Base-by-base conservation (phyloP, 2,329 filamentous ascomycete genomes). In the Fusarium cicatricum region DNA sequence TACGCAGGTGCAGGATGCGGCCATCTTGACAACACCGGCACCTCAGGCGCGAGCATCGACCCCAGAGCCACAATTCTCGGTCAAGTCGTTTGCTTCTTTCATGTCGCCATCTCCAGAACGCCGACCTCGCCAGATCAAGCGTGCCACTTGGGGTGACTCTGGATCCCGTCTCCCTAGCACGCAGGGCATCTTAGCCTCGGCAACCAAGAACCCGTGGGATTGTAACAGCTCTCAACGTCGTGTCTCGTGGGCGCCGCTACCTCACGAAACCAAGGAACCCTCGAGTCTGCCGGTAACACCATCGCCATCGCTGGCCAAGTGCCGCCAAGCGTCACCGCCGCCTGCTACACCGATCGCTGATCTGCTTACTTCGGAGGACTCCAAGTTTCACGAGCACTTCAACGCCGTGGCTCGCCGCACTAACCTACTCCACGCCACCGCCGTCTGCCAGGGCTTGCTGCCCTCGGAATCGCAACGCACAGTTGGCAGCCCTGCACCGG, bases 1-100 rank as follows among this genome's bases (percentile, higher is more conserved):
- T 11, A 37, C 41, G n/a, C 38, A 39, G 40, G 16, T 49, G 16
- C 60, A 58, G 21, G 55, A 55, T 26, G n/a, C 23, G 11, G 23
- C 29, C 16, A 33, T 26, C 6, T 33, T 37, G 21, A 32, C 50
- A 11, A 58, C 51, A 15, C 44, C 51, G 6, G 26, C 39, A 15
- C 4, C 19, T 12, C 23, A 31, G 37, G 23, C 21, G 15, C 65
- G 70, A 52, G 62, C 74, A 28, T 71, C 73, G 2, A 81, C 79
- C 1, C 78, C 81, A 6, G 79, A 83, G 43, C 75, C 79, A 12
- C 77, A 77, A 5, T 73, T 83, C 26, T 78, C 78, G 0, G 74
- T 83, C 62, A 82, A 80, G 57, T 77, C 81, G 1, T 85, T 85
- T 64, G 76, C 80, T 1, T 77, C 78, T 2, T 85, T 85, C 65